A percentile compares a stretch with the other conserved stretches of the same genome.
Conservation (phyloP, 345 rosid genomes). For the Melastoma malabathricum region DNA sequence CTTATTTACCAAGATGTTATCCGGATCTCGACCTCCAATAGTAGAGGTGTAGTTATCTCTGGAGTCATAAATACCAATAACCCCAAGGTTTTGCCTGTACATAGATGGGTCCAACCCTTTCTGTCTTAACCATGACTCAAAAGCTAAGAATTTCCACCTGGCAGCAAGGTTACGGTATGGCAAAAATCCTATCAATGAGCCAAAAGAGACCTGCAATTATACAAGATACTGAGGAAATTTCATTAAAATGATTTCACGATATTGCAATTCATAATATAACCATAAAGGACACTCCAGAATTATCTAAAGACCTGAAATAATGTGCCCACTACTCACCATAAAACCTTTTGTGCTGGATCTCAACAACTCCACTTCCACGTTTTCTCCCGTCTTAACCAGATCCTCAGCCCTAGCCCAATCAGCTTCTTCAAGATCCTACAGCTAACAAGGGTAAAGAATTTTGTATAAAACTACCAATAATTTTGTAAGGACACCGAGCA, state of each 20-base stretch:
- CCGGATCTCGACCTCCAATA: slow-evolving; percentile 22
- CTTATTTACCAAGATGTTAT: slow-evolving; percentile 14
- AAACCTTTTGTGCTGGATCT: slow-evolving; percentile 77
- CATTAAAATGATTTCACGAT: not conserved
- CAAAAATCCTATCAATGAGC: slow-evolving; percentile 71
- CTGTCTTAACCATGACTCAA: slow-evolving; percentile 85
- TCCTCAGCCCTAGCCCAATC: slow-evolving; percentile 72
- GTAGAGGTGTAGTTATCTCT: slow-evolving; percentile 17
- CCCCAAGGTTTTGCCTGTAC: slow-evolving; percentile 56
- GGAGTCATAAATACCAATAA: slow-evolving; percentile 48
- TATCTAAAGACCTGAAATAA: not conserved
- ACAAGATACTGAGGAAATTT: too few relatives aligned
- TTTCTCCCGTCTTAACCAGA: slow-evolving; percentile 38
- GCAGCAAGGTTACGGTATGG: slow-evolving; percentile 77
- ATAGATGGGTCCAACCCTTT: slow-evolving; percentile 77
- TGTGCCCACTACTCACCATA: slow-evolving; percentile 68
- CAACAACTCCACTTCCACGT: slow-evolving; percentile 64
- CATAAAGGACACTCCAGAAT: not conserved
- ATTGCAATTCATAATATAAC: slow-evolving; percentile 1
- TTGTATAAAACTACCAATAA: slow-evolving; percentile 5
- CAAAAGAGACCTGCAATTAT: slow-evolving; percentile 59
- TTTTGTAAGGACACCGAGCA: slow-evolving; percentile 6
- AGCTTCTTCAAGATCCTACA: slow-evolving; percentile 41
- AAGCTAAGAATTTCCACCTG: slow-evolving; percentile 76
- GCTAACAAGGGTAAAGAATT: slow-evolving; percentile 8